Conservation (phyloP, 768 basidiomycete species). For the Psilocybe subaeruginosa region DNA sequence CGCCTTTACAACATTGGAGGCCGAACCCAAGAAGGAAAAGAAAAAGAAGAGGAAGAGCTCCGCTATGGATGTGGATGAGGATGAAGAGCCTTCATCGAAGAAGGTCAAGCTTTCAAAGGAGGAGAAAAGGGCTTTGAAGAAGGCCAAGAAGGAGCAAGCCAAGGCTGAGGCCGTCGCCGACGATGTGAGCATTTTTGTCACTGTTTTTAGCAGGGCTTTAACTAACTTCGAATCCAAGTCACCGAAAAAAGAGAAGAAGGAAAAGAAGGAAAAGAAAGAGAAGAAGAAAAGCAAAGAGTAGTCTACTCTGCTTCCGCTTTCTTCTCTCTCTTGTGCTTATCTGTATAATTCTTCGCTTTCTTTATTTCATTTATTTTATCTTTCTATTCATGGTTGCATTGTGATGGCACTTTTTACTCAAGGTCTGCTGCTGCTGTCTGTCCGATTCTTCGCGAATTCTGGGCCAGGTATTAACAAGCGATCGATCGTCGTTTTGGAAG, state of each 20-base stretch:
- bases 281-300: slow-evolving; percentile 43
- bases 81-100: slow-evolving; percentile 55
- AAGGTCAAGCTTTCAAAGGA: slow-evolving; percentile 82
- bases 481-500: slow-evolving; percentile 10
- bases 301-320: slow-evolving; percentile 15
- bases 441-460: background rate
- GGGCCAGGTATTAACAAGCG: background rate
- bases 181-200: slow-evolving; percentile 19
- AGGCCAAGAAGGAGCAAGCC: slow-evolving; percentile 70
- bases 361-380: slow-evolving; percentile 15
- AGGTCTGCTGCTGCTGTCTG: background rate
- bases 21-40: slow-evolving; percentile 54
- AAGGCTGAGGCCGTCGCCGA: slow-evolving; percentile 50
- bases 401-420: background rate
- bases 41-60: slow-evolving; percentile 75
- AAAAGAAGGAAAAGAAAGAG: slow-evolving; percentile 53
- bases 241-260: slow-evolving; percentile 48
- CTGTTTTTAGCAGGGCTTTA: background rate
- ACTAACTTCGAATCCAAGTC: slow-evolving; percentile 23
- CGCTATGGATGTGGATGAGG: slow-evolving; percentile 64
- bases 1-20: slow-evolving; percentile 61
- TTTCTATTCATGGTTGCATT: slow-evolving; percentile 1
- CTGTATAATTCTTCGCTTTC: slow-evolving; percentile 13
- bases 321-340: slow-evolving; percentile 17
- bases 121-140: slow-evolving; percentile 86